Base-by-base conservation (phyloP, 169 alveolate genomes). In the Amoebophrya sp. region DNA sequence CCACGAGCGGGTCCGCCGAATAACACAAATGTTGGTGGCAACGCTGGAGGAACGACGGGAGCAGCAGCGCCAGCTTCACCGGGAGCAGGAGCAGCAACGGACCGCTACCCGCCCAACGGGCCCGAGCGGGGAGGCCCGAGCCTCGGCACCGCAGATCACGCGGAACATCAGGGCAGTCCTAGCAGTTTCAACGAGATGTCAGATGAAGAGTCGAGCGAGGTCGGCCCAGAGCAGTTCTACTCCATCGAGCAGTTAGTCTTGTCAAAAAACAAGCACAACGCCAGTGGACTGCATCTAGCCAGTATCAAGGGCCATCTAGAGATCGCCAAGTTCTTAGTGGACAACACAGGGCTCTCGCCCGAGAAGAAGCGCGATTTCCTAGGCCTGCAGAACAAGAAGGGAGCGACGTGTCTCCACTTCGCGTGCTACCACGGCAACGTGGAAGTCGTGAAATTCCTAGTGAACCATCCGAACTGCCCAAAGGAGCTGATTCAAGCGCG, bases 341-440 rank as follows among this genome's bases (percentile, higher is more conserved):
- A 65, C 83, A 36, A 36, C 83, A 65, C 83, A 36, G 83, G 83
- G 2, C n/a, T 65, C 38, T 12, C 36, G 1, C 12, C 38, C 2
- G 83, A 65, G 3, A 65, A 65, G 26, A 65, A 65, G 83, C 83
- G 83, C 83, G 83, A 6, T 0, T 65, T 65, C 83, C 18, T 65
- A 36, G 83, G 83, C 0, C 83, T 65, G 83, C 83, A 65, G 83
- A 65, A 65, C n/a, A 65, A 65, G n/a, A 65, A 65, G n/a, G 83
- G 83, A 6, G 83, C 83, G 33, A 65, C 38, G 3, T 65, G 83
- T 18, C 83, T 65, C 38, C 83, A 65, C 83, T 65, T 65, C 83
- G 83, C 83, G 2, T 65, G 83, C 83, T 65, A 65, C 26, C 83
- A 65, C 83, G 83, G 83, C 38, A 65, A 65, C 26, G 83, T 65